Evolutionary conservation across 2,329 filamentous ascomycete genomes (phyloP).

Genomic region (Botrytis byssoidea): DNA sequence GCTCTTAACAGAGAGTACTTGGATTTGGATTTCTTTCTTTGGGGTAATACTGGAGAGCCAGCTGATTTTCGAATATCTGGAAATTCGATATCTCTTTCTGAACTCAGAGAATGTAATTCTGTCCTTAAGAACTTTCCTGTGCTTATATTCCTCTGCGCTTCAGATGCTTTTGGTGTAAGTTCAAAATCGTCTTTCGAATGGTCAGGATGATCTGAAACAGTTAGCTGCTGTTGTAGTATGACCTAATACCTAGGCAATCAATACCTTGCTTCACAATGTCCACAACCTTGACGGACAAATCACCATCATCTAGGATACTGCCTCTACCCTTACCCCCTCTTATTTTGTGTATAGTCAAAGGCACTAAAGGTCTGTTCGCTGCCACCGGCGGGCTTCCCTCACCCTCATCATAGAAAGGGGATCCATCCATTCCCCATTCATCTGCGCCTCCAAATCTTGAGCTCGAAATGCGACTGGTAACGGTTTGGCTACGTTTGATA

Average conservation of each 20-base stretch:
- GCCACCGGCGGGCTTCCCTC: conserved; percentile 35
- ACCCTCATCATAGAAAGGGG: conserved; percentile 27
- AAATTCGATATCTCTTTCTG: conserved; percentile 24
- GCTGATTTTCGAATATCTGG: conserved; percentile 9
- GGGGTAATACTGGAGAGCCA: conserved; percentile 26
- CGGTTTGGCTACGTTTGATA: conserved; percentile 44
- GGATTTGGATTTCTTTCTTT: conserved; percentile 34
- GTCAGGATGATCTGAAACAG: neutral
- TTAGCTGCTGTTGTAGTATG: neutral
- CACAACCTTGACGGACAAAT: conserved; percentile 24
- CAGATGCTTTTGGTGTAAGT: conserved; percentile 33
- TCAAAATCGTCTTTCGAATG: neutral
- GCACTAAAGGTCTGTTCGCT: conserved; percentile 34
- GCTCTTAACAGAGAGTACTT: conserved; percentile 37
- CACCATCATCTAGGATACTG: conserved; percentile 28
- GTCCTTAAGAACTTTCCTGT: conserved; percentile 34
- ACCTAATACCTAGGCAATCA: neutral
- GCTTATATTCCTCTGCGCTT: conserved; percentile 28
- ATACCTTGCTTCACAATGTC: neutral
- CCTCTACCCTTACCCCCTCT: conserved; percentile 31
- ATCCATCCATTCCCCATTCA: conserved; percentile 29
- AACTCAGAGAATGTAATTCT: conserved; percentile 27
- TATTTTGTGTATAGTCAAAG: conserved; percentile 34
- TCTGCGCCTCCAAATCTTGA: conserved; percentile 25
- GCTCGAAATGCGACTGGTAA: conserved; percentile 32